A percentile compares a stretch with the other conserved stretches of the same genome.
Evolutionary conservation across 2,329 filamentous ascomycete genomes (phyloP).

Genomic region (Neurospora sp.): DNA sequence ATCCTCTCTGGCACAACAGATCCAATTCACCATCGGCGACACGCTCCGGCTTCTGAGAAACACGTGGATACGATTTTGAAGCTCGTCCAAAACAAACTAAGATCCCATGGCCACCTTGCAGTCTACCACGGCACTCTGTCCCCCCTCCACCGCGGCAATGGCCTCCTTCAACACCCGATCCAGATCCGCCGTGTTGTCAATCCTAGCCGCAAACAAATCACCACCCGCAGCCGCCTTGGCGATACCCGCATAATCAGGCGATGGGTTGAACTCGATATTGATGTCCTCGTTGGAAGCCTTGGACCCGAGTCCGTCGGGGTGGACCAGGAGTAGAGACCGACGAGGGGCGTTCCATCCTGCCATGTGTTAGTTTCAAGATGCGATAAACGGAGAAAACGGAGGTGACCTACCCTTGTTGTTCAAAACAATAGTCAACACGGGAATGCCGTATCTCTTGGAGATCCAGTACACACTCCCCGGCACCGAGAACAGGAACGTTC

Average conservation of each 20-base stretch:
- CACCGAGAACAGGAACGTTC: constrained; percentile 38
- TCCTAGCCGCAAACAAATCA: constrained; percentile 38
- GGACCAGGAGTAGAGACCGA: constrained; percentile 45
- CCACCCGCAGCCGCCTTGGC: constrained; percentile 50
- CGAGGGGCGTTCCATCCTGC: constrained; percentile 51
- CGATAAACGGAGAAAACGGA: not conserved
- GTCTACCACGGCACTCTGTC: constrained; percentile 43
- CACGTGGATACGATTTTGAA: not conserved
- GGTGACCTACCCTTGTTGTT: constrained; percentile 38
- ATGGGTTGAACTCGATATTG: constrained; percentile 49
- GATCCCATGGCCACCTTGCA: constrained; percentile 38
- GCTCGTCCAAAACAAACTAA: constrained; percentile 15
- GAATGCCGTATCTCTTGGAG: constrained; percentile 34
- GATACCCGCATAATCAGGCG: constrained; percentile 49
- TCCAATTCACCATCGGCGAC: not conserved
- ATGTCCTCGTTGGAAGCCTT: constrained; percentile 50
- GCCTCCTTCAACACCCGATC: constrained; percentile 38
- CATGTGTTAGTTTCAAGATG: not conserved
- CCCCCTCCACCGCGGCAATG: constrained; percentile 39
- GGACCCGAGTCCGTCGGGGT: constrained; percentile 45
- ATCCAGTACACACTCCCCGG: constrained; percentile 41
- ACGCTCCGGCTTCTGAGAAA: not conserved
- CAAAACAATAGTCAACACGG: constrained; percentile 37
- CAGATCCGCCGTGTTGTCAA: constrained; percentile 36
- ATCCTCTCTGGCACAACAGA: not conserved